Conservation (phyloP, 2,329 filamentous ascomycete genomes). For the Colletotrichum phormii region DNA sequence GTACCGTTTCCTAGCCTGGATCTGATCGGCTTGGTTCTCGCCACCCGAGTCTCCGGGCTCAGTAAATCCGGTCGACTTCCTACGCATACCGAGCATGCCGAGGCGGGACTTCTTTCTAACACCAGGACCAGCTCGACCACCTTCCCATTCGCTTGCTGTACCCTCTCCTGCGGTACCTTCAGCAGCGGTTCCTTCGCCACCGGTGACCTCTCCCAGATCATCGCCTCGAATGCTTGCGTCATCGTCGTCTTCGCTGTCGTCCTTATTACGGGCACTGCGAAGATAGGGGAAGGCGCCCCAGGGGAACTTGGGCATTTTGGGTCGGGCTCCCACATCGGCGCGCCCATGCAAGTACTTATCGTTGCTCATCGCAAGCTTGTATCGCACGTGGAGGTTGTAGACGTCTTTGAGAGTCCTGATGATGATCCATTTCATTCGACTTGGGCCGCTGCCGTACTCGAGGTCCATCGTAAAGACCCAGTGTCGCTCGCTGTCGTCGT, state of each 20-base stretch:
- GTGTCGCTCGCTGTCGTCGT: slow-evolving; percentile 75
- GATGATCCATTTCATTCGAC: slow-evolving; percentile 96
- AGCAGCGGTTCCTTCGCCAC: slow-evolving; percentile 52
- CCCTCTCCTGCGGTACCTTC: slow-evolving; percentile 68
- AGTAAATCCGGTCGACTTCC: slow-evolving; percentile 63
- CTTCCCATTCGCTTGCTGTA: slow-evolving; percentile 48
- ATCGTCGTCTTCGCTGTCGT: slow-evolving; percentile 84
- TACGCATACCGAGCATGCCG: slow-evolving; percentile 63
- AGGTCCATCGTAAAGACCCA: slow-evolving; percentile 91
- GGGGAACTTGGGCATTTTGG: slow-evolving; percentile 91
- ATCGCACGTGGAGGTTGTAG: slow-evolving; percentile 91
- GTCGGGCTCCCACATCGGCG: slow-evolving; percentile 72
- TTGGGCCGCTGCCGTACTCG: slow-evolving; percentile 95
- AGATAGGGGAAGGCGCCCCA: slow-evolving; percentile 91
- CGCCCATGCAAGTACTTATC: slow-evolving; percentile 83
- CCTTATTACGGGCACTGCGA: slow-evolving; percentile 81
- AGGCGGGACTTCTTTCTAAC: slow-evolving; percentile 63
- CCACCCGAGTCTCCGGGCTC: slow-evolving; percentile 57
- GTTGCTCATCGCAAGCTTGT: slow-evolving; percentile 87
- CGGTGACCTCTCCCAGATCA: slow-evolving; percentile 55
- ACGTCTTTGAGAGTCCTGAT: slow-evolving; percentile 90
- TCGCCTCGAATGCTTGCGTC: slow-evolving; percentile 51
- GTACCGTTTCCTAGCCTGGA: slow-evolving; percentile 66
- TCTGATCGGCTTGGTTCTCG: slow-evolving; percentile 55
- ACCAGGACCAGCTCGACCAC: slow-evolving; percentile 36